Base-by-base conservation (phyloP, 805 yeast genomes). In the Spathaspora sp. region DNA sequence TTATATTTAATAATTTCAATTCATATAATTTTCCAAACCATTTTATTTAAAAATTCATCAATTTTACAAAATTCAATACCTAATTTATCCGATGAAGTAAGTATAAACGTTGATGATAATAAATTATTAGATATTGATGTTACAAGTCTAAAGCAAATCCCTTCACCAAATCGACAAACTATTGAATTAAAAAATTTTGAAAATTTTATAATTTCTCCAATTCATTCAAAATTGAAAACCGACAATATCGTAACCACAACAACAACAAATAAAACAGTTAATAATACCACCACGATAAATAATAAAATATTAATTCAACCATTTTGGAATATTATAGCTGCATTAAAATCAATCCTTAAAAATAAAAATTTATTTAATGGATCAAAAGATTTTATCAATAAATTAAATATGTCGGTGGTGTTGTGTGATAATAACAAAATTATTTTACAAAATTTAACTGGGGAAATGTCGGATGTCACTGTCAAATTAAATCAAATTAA, bases 271-370 rank as follows among this genome's bases (percentile, higher is more conserved):
- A 23, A 72, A 53, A 20, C 65, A 54, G 49, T 50, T 9, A 32
- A 45, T 32, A 55, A 57, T 43, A 49, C 50, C 9, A 55, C 63
- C 7, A 55, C 60, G 1, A 55, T 59, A 43, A 60, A 57, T 17
- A 52, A 54, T 17, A 59, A 55, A 18, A 31, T 48, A 38, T 56
- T 60, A 6, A 55, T 63, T 14, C 78, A 74, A 55, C 78, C 78
- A 10, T 63, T 74, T 43, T 74, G 79, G 79, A 66, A 75, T 1
- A 59, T 73, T 52, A 53, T 74, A 16, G 78, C 79, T 2, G 77
- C 75, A 0, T 55, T 65, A 20, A 73, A 72, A 46, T 62, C 72
- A 8, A 55, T 73, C 5, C 43, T 62, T 14, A 57, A 54, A 23
- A 58, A 60, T 26, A 70, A 76, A 1, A 54, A 55, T 16, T 57